Percentiles rank a stretch among this genome's conserved stretches.
Evolutionary conservation across 257 asterid genomes (phyloP).

Genomic region (Henckelia pumila): DNA sequence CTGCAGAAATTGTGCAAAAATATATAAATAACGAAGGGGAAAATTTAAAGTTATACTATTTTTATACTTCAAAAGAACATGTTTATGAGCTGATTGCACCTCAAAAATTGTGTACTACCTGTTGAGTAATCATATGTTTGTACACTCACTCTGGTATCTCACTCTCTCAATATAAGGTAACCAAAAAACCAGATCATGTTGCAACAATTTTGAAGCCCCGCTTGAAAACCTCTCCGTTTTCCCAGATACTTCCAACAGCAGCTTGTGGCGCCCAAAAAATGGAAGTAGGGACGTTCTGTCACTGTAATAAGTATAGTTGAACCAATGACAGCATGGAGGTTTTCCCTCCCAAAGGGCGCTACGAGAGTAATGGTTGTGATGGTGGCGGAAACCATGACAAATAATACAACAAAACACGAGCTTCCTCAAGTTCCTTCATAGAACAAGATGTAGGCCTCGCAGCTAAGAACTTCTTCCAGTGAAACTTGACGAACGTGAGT

Average conservation of each 20-base stretch:
- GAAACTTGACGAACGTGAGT: conserved; percentile 60
- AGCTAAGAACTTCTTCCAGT: conserved; percentile 57
- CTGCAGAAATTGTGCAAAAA: background rate
- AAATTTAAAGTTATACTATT: too few species aligned
- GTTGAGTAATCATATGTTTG: background rate
- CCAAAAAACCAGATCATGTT: background rate
- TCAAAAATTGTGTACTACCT: background rate
- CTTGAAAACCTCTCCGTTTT: background rate
- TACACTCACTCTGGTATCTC: background rate
- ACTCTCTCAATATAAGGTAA: background rate
- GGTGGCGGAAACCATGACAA: background rate
- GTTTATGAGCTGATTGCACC: background rate
- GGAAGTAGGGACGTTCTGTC: background rate
- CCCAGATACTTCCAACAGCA: background rate
- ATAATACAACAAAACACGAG: conserved; percentile 12
- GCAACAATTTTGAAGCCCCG: background rate
- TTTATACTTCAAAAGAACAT: background rate
- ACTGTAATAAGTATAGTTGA: background rate
- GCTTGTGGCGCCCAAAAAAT: background rate
- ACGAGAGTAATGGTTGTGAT: background rate
- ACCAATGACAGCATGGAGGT: background rate
- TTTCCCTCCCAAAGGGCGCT: background rate
- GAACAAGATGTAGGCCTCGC: conserved; percentile 84
- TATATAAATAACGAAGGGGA: background rate
- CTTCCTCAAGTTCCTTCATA: conserved; percentile 57